phyloP scores from a whole-genome alignment of 148 eudicot species.

The Cornus suecica region DNA sequence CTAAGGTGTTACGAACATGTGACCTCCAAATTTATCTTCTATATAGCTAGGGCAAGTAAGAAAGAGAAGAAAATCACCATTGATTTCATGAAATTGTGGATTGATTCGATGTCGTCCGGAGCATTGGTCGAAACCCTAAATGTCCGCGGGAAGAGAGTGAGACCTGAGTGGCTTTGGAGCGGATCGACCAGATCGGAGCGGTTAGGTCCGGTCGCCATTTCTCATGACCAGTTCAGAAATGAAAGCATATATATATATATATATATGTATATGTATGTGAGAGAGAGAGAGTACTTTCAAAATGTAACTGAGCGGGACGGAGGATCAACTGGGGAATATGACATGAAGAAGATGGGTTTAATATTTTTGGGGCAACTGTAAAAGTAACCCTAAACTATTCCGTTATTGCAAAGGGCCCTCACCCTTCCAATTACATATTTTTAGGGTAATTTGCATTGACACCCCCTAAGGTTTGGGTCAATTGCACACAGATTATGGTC shows the following conservation, averaged over 20 bases:
- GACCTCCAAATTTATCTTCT: not conserved
- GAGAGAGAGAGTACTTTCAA: constrained; percentile 14
- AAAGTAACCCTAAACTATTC: too few relatives aligned
- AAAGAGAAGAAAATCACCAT: constrained; percentile 27
- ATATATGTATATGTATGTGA: too few relatives aligned
- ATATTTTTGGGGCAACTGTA: too few relatives aligned
- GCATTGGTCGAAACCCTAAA: not conserved
- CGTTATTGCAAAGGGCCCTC: too few relatives aligned
- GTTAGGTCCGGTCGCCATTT: not conserved
- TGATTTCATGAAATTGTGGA: constrained; percentile 36
- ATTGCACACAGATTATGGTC: too few relatives aligned
- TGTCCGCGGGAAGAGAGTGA: constrained; percentile 24
- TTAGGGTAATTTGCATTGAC: too few relatives aligned
- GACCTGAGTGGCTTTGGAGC: not conserved
- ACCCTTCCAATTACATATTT: too few relatives aligned
- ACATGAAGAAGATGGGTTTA: too few relatives aligned
- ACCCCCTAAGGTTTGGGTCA: too few relatives aligned
- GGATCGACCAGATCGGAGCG: constrained; percentile 18
- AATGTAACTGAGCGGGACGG: constrained; percentile 13
- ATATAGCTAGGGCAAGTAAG: not conserved
- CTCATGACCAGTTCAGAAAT: not conserved
- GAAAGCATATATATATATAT: too few relatives aligned
- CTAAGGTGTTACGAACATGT: not conserved
- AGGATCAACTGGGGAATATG: not conserved
- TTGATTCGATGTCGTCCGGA: constrained; percentile 26